phyloP scores from a whole-genome alignment of 2,329 filamentous ascomycete genomes.

The Trichoderma harzianum region DNA sequence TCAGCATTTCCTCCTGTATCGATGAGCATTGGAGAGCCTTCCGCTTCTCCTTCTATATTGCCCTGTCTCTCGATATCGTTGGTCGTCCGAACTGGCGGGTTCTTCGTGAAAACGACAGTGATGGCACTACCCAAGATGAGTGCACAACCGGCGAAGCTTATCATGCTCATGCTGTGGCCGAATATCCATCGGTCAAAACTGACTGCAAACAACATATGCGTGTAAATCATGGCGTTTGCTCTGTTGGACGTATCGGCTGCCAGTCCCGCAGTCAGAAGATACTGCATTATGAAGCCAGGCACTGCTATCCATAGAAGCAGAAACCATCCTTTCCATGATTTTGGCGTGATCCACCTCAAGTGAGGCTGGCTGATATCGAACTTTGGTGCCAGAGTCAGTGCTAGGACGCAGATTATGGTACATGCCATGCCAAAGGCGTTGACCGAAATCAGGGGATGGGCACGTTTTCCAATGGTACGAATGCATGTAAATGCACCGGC shows the following conservation, averaged over 20 bases:
- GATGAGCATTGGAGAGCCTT: conserved; percentile 41
- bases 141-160: conserved; percentile 49
- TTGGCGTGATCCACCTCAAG: conserved; percentile 42
- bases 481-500: conserved; percentile 73
- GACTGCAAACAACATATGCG: conserved; percentile 55
- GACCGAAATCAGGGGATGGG: conserved; percentile 78
- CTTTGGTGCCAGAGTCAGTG: conserved; percentile 52
- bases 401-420: conserved; percentile 61
- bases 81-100: conserved; percentile 29
- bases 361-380: conserved; percentile 45
- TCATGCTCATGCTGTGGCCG: conserved; percentile 47
- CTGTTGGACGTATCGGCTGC: conserved; percentile 64
- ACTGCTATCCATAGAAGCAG: conserved; percentile 66
- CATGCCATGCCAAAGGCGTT: conserved; percentile 78
- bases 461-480: conserved; percentile 73
- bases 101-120: conserved; percentile 47
- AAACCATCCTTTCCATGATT: conserved; percentile 55
- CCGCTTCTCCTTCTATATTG: conserved; percentile 31
- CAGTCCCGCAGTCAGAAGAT: conserved; percentile 75
- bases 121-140: conserved; percentile 53
- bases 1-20: conserved; percentile 29
- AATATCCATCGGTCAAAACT: conserved; percentile 52
- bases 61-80: conserved; percentile 36
- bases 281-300: conserved; percentile 81
- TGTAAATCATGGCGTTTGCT: conserved; percentile 57